Evolutionary conservation across 2,329 filamentous ascomycete species (phyloP), one percentile per base, ranked within the genome.

Genomic region (Claviceps arundinis): DNA sequence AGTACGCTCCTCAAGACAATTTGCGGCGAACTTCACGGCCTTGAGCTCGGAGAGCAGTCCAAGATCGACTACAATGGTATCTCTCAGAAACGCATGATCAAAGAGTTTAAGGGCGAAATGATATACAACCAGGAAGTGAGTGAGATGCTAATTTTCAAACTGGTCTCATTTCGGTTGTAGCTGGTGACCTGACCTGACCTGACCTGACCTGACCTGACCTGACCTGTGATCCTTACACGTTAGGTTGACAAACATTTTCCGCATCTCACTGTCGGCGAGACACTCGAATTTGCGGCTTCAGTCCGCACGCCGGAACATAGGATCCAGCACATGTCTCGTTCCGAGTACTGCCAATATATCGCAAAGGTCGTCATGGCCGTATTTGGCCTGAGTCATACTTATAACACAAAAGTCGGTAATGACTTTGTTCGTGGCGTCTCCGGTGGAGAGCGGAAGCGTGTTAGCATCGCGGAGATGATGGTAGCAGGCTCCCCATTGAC

Each of bases 401-500:
- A 84, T 58, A 76, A 82, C 54, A 89, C 86, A 6, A 85, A 83
- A 59, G 83, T 90, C 13, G 87, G 87, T 6, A 81, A 88, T 55
- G 84, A 88, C 57, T 80, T 85, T 46, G 74, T 89, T 11, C 80
- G 84, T 1, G 87, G 87, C 48, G 77, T 87, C 0, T 82, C 77
- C 7, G 84, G 84, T 26, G 84, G 84, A 40, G 84, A 87, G 64
- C 73, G 82, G 52, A 90, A 93, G 70, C 81, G 89, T 64, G 87
- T 94, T 5, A 86, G 82, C 46, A 89, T 93, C 55, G 86, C 85
- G 1, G 87, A 93, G 66, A 87, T 87, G 57, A 76, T 84, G 54
- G 71, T 89, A 8, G 82, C 82, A 16, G 71, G 74, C 37, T 77
- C 79, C 0, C 76, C 76, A 0, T 65, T 81, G 42, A 64, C 60